A percentile compares a stretch with the other conserved stretches of the same genome.
phyloP scores from a whole-genome alignment of 2,329 filamentous ascomycete species.

The Pseudomassariella vexata region DNA sequence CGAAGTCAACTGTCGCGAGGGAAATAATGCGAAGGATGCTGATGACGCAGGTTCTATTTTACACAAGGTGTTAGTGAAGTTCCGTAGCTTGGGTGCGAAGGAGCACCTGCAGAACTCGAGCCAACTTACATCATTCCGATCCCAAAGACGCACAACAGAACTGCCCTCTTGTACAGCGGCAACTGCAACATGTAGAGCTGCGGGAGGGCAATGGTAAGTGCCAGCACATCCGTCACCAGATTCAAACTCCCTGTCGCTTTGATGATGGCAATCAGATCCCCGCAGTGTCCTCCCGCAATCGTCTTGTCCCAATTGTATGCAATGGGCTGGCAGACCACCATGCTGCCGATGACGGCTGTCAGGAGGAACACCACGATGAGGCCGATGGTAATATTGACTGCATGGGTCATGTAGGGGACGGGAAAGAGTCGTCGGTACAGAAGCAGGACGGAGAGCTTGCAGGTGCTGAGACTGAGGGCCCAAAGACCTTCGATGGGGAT shows the following conservation, averaged over 20 bases:
- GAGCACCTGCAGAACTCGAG: too few relatives aligned
- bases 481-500: slow-evolving; percentile 1
- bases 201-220: slow-evolving; percentile 3
- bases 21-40: slow-evolving; percentile 3
- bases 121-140: slow-evolving; percentile 5
- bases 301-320: slow-evolving; percentile 5
- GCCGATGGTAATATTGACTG: neutral
- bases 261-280: neutral
- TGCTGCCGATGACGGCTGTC: slow-evolving; percentile 1
- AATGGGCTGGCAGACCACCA: slow-evolving; percentile 6
- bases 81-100: too few relatives aligned
- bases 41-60: neutral
- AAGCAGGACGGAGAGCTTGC: slow-evolving; percentile 6
- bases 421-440: slow-evolving; percentile 5
- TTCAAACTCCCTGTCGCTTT: slow-evolving; percentile 4
- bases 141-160: slow-evolving; percentile 3
- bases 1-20: slow-evolving; percentile 4
- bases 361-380: slow-evolving; percentile 1
- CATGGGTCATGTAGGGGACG: neutral
- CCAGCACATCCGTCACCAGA: slow-evolving; percentile 6
- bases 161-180: neutral
- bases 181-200: slow-evolving; percentile 1
- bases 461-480: slow-evolving; percentile 4
- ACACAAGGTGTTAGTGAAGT: neutral
- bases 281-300: slow-evolving; percentile 4